A percentile compares a stretch with the other conserved stretches of the same genome.
These are phyloP conservation scores for Mrakia blollopis DNA, from an alignment of 768 basidiomycete species.

Conservation along the genomic window DNA sequence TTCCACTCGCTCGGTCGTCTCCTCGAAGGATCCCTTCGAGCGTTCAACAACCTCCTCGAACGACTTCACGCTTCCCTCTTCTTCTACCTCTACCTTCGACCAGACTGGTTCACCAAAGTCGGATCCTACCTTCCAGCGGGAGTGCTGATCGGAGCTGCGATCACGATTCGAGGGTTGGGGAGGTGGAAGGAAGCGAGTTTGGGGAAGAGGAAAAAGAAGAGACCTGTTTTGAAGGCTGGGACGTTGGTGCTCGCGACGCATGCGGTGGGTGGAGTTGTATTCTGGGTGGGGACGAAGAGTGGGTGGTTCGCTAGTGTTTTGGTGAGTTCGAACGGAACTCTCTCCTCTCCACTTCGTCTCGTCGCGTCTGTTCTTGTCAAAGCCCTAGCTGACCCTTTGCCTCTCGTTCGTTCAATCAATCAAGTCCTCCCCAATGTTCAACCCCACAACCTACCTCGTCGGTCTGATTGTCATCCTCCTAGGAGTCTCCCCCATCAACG, in stretches of 20 bases:
- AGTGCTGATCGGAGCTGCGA: conserved; percentile 71
- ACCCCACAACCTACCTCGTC: not conserved
- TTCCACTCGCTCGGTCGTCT: conserved; percentile 86
- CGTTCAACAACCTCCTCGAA: conserved; percentile 89
- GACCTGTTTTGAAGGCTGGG: conserved; percentile 33
- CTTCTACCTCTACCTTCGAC: conserved; percentile 74
- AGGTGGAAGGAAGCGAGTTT: conserved; percentile 50
- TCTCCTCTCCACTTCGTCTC: not conserved
- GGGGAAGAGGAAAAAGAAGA: conserved; percentile 43
- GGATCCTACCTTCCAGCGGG: conserved; percentile 85
- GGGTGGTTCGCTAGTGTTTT: conserved; percentile 14
- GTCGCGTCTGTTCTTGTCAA: not conserved
- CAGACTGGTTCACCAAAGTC: conserved; percentile 74
- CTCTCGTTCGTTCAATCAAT: not conserved
- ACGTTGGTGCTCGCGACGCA: conserved; percentile 29
- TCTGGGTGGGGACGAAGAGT: conserved; percentile 25
- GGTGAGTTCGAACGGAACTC: conserved; percentile 8
- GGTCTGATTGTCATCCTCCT: not conserved
- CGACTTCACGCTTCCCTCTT: conserved; percentile 96
- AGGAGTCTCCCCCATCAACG: conserved; percentile 19
- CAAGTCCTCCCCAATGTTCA: conserved; percentile 1
- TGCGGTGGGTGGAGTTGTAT: not conserved
- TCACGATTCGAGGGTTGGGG: conserved; percentile 77
- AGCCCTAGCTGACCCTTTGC: not conserved
- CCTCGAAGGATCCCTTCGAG: conserved; percentile 80